A percentile compares a stretch with the other conserved stretches of the same genome.
Conservation (phyloP, 345 rosid species). For the Salix brachista region DNA sequence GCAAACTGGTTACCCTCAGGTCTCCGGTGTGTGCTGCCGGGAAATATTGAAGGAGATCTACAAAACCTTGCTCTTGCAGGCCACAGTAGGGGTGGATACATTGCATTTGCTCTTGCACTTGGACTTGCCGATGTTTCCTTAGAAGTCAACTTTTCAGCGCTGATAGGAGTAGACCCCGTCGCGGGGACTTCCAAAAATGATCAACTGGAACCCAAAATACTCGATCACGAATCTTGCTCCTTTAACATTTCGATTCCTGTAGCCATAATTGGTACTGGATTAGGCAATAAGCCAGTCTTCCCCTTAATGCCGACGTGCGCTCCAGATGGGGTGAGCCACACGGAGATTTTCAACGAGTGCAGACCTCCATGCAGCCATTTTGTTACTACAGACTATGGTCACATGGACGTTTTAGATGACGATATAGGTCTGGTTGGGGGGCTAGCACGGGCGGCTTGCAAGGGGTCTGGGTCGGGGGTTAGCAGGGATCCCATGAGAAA, state of each 20-base stretch:
- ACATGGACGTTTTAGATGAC: constrained; percentile 42
- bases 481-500: constrained; percentile 29
- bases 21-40: constrained; percentile 16
- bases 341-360: constrained; percentile 29
- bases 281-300: constrained; percentile 11
- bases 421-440: not conserved
- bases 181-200: constrained; percentile 8
- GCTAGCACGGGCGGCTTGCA: not conserved
- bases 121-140: constrained; percentile 6
- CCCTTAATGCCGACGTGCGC: constrained; percentile 20
- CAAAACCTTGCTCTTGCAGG: constrained; percentile 26
- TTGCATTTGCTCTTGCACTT: constrained; percentile 34
- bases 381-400: constrained; percentile 34
- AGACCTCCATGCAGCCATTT: constrained; percentile 35
- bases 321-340: constrained; percentile 27
- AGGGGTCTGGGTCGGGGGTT: constrained; percentile 2
- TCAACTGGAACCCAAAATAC: constrained; percentile 20
- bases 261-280: constrained; percentile 30
- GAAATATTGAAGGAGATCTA: constrained; percentile 11
- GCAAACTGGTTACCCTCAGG: constrained; percentile 28
- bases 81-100: constrained; percentile 43
- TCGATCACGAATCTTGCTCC: constrained; percentile 13
- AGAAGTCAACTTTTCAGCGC: constrained; percentile 6
- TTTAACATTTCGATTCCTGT: constrained; percentile 28
- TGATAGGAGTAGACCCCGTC: constrained; percentile 37